phyloP scores from a whole-genome alignment of 352 stramenopile genomes.

The Phytophthora hybrid region DNA sequence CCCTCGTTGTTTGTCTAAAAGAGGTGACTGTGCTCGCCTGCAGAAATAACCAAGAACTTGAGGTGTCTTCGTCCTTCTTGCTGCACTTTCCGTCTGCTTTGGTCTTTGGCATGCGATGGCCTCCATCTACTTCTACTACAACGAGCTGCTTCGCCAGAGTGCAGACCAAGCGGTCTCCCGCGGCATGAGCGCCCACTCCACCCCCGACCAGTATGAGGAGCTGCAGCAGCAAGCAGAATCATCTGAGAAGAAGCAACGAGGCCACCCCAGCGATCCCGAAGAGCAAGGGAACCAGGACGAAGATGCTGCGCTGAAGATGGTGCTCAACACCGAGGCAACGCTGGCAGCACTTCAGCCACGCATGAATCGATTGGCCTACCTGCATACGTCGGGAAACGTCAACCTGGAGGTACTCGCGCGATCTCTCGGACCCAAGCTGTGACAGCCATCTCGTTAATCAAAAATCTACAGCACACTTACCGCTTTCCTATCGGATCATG shows the following conservation, averaged over 20 bases:
- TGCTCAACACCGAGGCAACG: constrained; percentile 19
- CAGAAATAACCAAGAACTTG: too few species aligned
- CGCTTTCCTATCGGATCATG: constrained; percentile 2
- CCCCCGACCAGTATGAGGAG: not conserved
- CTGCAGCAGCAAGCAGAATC: constrained; percentile 4
- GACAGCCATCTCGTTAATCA: constrained; percentile 3
- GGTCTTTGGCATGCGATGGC: constrained; percentile 16
- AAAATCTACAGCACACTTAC: not conserved
- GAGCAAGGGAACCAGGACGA: constrained; percentile 29
- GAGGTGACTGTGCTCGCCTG: not conserved
- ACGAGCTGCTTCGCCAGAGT: constrained; percentile 39
- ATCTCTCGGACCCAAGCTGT: constrained; percentile 35
- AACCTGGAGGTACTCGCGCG: constrained; percentile 35
- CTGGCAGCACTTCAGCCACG: constrained; percentile 36
- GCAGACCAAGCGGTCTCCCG: constrained; percentile 22
- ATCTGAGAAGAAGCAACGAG: constrained; percentile 2
- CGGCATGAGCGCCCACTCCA: not conserved
- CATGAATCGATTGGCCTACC: constrained; percentile 34
- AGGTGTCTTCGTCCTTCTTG: not conserved
- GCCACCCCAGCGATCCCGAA: not conserved
- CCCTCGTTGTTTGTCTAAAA: constrained; percentile 25
- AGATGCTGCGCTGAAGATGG: not conserved
- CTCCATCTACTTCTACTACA: constrained; percentile 45
- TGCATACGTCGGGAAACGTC: constrained; percentile 24
- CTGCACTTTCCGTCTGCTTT: not conserved